Base-by-base conservation (phyloP, 495 filamentous ascomycete species). In the Penicillium subrubescens region DNA sequence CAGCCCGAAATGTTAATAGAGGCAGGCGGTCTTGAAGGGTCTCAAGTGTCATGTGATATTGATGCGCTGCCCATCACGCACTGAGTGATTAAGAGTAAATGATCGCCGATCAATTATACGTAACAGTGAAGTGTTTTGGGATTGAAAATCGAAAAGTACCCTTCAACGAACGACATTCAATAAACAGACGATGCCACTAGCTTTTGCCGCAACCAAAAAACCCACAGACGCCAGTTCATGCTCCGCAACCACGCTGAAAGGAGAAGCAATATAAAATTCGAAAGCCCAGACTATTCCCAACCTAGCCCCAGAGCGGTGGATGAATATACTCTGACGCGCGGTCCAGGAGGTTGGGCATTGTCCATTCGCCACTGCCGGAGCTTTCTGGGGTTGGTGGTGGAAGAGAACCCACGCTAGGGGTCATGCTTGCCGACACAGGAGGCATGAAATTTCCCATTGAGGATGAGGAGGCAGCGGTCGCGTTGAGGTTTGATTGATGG, bases 301-400 rank as follows among this genome's bases (percentile, higher is more conserved):
- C n/a, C 37, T 71, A 82, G 33, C 79, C 71, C 81, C 81, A 82
- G 25, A 83, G 66, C 5, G 81, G 79, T 21, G 81, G 78, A 46
- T 83, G 81, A 31, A 83, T 82, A 59, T 81, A 83, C 64, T 83
- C 81, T 31, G 75, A 71, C 19, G 81, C 81, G 21, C 81, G 76
- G 55, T 82, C 81, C 19, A 83, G 46, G 29, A 83, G 71, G 59
- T 79, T 81, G 3, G 78, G 79, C 15, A 79, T 74, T 25, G 79
- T 71, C 81, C 79, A 83, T 64, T 83, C 81, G 11, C 81, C 75
- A 58, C 81, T 82, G 25, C 73, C 77, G 14, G 80, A 81, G 66
- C 79, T 82, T 57, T 83, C 81, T 7, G 81, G 81, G 1, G 81
- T 83, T 43, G 79, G 77, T 1, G 81, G 81, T 23, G 79, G 79